These are phyloP conservation scores for Tilletiopsis washingtonensis DNA, from an alignment of 1,284 basidiomycete species.

Conservation along the genomic window DNA sequence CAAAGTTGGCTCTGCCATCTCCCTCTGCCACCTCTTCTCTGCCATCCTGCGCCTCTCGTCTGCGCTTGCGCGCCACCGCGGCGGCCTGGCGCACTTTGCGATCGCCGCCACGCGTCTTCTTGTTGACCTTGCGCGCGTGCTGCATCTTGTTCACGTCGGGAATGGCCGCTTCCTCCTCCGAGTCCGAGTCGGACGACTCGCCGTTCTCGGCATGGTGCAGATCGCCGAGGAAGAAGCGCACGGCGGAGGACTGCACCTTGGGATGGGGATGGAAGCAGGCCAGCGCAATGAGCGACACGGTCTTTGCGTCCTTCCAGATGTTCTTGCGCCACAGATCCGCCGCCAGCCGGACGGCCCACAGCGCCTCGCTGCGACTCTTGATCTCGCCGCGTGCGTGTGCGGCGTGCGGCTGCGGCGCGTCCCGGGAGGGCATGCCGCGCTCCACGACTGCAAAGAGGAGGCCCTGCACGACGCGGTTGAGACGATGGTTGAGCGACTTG, in stretches of 20 bases:
- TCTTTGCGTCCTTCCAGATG: slow-evolving; percentile 88
- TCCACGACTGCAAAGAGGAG: slow-evolving; percentile 95
- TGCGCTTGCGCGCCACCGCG: slow-evolving; percentile 30
- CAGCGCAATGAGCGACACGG: slow-evolving; percentile 82
- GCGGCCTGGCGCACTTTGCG: slow-evolving; percentile 39
- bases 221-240: slow-evolving; percentile 91
- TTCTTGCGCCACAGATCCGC: slow-evolving; percentile 91
- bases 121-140: slow-evolving; percentile 44
- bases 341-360: slow-evolving; percentile 94
- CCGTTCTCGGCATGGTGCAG: slow-evolving; percentile 38
- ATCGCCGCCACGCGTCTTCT: slow-evolving; percentile 41
- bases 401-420: slow-evolving; percentile 29
- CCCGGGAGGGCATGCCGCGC: slow-evolving; percentile 58
- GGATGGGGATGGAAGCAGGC: slow-evolving; percentile 88
- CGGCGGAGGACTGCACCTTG: slow-evolving; percentile 88
- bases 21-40: background rate
- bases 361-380: slow-evolving; percentile 66
- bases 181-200: slow-evolving; percentile 10
- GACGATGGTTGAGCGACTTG: slow-evolving; percentile 83
- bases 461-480: slow-evolving; percentile 91
- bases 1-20: slow-evolving; percentile 62
- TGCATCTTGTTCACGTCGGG: slow-evolving; percentile 33
- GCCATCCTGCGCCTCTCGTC: slow-evolving; percentile 19
- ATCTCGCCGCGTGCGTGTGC: slow-evolving; percentile 51
- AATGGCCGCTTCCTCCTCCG: slow-evolving; percentile 18